Evolutionary conservation across 2,329 filamentous ascomycete species (phyloP).

Genomic region (Colletotrichum salicis): DNA sequence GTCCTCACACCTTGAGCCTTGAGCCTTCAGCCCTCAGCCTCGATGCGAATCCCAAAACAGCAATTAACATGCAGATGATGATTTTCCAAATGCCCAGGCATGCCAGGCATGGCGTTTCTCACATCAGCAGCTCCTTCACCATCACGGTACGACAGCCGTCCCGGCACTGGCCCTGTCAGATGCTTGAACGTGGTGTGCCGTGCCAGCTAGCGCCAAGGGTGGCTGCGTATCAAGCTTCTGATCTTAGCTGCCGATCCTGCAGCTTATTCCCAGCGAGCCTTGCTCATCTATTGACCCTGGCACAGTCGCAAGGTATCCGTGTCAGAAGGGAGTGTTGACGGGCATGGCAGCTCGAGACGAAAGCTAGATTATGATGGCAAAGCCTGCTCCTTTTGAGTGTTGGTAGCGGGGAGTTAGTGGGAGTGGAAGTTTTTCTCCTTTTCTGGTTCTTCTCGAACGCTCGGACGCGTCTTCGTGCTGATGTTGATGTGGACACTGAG

Average conservation of each 20-base stretch:
- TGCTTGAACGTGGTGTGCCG: background rate
- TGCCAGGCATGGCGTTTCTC: slow-evolving; percentile 4
- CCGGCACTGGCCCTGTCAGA: background rate
- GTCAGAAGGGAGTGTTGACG: background rate
- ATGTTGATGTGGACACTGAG: slow-evolving; percentile 7
- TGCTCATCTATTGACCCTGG: background rate
- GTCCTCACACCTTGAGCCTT: too few species aligned
- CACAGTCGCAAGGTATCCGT: background rate
- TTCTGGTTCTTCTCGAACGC: background rate
- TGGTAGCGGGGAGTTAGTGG: background rate
- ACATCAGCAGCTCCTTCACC: slow-evolving; percentile 1
- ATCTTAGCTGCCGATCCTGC: slow-evolving; percentile 21
- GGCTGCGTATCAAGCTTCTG: slow-evolving; percentile 26
- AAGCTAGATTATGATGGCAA: background rate
- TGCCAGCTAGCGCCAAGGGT: slow-evolving; percentile 9
- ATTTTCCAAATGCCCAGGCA: background rate
- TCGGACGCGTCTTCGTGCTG: slow-evolving; percentile 24
- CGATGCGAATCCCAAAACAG: background rate
- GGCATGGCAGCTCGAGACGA: background rate
- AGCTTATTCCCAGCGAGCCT: slow-evolving; percentile 6
- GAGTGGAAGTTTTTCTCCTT: background rate
- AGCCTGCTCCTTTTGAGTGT: background rate
- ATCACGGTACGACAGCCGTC: background rate
- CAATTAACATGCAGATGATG: background rate
- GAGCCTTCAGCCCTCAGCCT: too few species aligned